These are phyloP conservation scores for Sphagnum fallax DNA, from an alignment of 228 moss, liverwort and hornwort species.

Conservation along the genomic window DNA sequence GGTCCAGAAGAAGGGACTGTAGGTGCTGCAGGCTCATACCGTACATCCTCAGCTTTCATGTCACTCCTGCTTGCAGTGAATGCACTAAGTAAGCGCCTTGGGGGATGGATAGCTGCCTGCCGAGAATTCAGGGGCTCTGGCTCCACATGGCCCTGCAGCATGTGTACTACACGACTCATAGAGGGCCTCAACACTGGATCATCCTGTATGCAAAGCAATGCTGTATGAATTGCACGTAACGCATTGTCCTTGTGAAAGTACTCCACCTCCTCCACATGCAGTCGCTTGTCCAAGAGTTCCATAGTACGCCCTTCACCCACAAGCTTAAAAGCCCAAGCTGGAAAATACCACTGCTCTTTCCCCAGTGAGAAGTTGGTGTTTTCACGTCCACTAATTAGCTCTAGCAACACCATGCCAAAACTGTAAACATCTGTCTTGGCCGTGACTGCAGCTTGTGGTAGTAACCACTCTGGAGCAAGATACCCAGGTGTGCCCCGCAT, in stretches of 20 bases:
- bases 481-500: slow-evolving; percentile 64
- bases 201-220: slow-evolving; percentile 55
- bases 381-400: slow-evolving; percentile 59
- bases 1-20: background rate
- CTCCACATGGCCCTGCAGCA: slow-evolving; percentile 61
- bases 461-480: slow-evolving; percentile 58
- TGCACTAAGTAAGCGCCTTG: slow-evolving; percentile 47
- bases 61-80: slow-evolving; percentile 63
- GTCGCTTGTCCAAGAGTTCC: slow-evolving; percentile 60
- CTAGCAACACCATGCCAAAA: slow-evolving; percentile 60
- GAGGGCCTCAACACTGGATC: slow-evolving; percentile 51
- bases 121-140: slow-evolving; percentile 55
- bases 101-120: slow-evolving; percentile 57
- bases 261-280: slow-evolving; percentile 61
- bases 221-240: slow-evolving; percentile 48
- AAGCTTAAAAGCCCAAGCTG: slow-evolving; percentile 60
- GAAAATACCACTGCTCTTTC: slow-evolving; percentile 64
- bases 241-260: slow-evolving; percentile 65
- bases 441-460: slow-evolving; percentile 58
- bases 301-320: slow-evolving; percentile 67
- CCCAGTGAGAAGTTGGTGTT: slow-evolving; percentile 61
- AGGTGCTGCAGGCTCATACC: slow-evolving; percentile 13
- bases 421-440: slow-evolving; percentile 63
- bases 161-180: slow-evolving; percentile 63
- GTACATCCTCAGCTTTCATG: slow-evolving; percentile 13